Percentiles rank a stretch among this genome's conserved stretches.
Conservation (phyloP, 2,329 filamentous ascomycete genomes). For the Cyphellophora europaea region DNA sequence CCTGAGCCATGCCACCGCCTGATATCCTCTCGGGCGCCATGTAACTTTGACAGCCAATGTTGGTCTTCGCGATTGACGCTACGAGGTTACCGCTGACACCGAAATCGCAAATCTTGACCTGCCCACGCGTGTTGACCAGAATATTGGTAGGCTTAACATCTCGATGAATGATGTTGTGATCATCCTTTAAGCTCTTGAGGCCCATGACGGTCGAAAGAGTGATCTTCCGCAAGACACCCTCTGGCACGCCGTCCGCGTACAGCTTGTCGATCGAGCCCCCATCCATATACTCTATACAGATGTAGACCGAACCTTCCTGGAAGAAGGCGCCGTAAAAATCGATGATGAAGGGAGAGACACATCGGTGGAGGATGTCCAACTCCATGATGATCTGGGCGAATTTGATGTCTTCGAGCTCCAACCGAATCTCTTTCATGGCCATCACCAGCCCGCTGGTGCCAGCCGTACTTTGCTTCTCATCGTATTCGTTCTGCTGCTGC, state of each 20-base stretch:
- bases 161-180: conserved; percentile 97
- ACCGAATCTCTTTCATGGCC: conserved; percentile 98
- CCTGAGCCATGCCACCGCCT: conserved; percentile 67
- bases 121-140: conserved; percentile 76
- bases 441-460: conserved; percentile 66
- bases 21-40: conserved; percentile 97
- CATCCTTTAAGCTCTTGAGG: conserved; percentile 86
- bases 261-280: conserved; percentile 95
- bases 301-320: conserved; percentile 97
- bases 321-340: conserved; percentile 99
- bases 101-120: conserved; percentile 98
- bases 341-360: conserved; percentile 90
- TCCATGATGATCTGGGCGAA: conserved; percentile 97
- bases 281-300: conserved; percentile 99
- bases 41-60: conserved; percentile 98
- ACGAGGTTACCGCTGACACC: conserved; percentile 94
- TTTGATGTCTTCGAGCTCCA: conserved; percentile 93
- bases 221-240: conserved; percentile 80
- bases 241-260: conserved; percentile 82
- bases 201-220: conserved; percentile 84
- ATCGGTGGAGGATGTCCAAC: conserved; percentile 89
- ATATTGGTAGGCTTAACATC: conserved; percentile 99
- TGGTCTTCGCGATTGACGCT: conserved; percentile 94
- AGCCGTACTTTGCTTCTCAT: conserved; percentile 24
- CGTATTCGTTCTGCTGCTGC: conserved; percentile 18